Base-by-base conservation (phyloP, 2,329 filamentous ascomycete species). In the Chaetomium strumarium region DNA sequence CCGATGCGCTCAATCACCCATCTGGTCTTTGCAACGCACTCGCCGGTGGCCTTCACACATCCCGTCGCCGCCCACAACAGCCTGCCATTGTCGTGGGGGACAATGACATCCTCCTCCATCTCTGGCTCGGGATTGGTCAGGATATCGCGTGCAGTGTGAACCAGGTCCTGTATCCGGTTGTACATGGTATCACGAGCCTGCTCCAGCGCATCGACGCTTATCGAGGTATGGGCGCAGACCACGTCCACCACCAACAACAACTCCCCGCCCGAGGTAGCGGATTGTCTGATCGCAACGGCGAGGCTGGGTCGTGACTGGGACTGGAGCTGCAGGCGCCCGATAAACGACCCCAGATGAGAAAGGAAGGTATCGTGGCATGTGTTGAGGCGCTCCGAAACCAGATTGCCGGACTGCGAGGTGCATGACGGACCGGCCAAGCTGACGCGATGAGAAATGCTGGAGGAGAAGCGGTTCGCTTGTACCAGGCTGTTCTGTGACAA, bases 281-380 rank as follows among this genome's bases (percentile, higher is more conserved):
- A 89, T 66, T 92, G 85, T 65, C 88, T 85, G 44, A 95, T 92
- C 14, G 88, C 90, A 11, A 84, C 72, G 31, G 90, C 83, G 45
- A 97, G 77, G 66, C 96, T 90, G 1, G 86, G 82, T 9, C 90
- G 86, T 8, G 90, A 93, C 57, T 93, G 86, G n/a, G 91, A 93
- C 67, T 96, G 90, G 55, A 96, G 76, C 68, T 96, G 90, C 51
- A 96, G 78, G 36, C 83, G 78, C 14, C 93, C 93, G 66, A 97
- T 92, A 67, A 97, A 96, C 5, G 90, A 95, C 46, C 89, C 92
- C 47, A 99, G 81, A 64, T 91, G 87, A 7, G 91, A 93, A 49
- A 99, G 74, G 64, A 97, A 96, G 8, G 81, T 82, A 70, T 97
- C 91, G 71, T 96, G 90, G 46, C 84, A 87, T 46, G 80, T 76